These are phyloP conservation scores for Malassezia psittaci DNA, from an alignment of 1,284 basidiomycete genomes.

Conservation along the genomic window DNA sequence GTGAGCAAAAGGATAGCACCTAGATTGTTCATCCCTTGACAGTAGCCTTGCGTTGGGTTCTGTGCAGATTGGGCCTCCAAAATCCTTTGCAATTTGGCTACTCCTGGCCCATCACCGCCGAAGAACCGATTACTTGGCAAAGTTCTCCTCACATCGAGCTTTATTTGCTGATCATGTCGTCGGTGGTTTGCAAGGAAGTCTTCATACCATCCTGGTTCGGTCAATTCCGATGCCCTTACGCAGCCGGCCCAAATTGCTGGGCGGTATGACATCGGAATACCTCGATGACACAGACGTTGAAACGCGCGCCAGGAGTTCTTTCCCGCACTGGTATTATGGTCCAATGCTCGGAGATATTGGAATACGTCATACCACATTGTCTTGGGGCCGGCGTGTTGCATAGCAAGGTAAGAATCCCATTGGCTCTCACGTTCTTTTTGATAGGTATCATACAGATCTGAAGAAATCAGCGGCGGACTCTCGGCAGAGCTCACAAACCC, in stretches of 20 bases:
- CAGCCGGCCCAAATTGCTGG: conserved; percentile 80
- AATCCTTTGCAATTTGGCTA: conserved; percentile 77
- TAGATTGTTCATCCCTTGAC: conserved; percentile 73
- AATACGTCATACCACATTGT: conserved; percentile 49
- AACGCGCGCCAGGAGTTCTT: conserved; percentile 69
- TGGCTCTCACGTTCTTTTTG: conserved; percentile 65
- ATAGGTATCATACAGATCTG: conserved; percentile 73
- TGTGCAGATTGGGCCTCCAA: conserved; percentile 79
- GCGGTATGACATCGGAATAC: conserved; percentile 78
- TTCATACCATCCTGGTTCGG: conserved; percentile 79
- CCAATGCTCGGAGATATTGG: conserved; percentile 1
- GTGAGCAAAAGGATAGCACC: conserved; percentile 86
- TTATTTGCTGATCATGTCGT: conserved; percentile 65
- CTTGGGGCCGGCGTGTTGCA: conserved; percentile 43
- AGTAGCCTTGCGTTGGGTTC: conserved; percentile 49
- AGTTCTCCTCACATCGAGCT: conserved; percentile 66
- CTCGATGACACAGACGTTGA: conserved; percentile 64
- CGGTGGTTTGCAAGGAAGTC: conserved; percentile 58
- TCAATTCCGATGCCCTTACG: conserved; percentile 77
- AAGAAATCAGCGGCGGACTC: not conserved
- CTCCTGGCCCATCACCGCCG: conserved; percentile 84
- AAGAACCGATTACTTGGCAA: conserved; percentile 97
- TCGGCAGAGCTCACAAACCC: conserved; percentile 71
- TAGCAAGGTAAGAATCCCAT: conserved; percentile 76
- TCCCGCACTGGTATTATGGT: conserved; percentile 75